A percentile compares a stretch with the other conserved stretches of the same genome.
Evolutionary conservation across 192 early-diverging fungal species (phyloP).

Genomic region (Mortierella alpina): DNA sequence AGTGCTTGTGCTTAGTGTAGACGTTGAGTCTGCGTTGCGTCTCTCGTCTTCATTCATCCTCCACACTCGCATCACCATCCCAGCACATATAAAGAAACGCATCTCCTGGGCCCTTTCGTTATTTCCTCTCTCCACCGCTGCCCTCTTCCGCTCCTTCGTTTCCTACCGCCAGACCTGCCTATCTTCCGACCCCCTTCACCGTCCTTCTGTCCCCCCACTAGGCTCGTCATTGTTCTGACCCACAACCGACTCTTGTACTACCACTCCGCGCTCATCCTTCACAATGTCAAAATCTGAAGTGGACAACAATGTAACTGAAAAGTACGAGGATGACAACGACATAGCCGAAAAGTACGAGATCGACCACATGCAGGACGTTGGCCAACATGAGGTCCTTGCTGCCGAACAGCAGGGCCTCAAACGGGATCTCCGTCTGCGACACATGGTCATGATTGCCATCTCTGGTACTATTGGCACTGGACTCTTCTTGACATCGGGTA

Average conservation of each 20-base stretch:
- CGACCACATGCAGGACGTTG: conserved; percentile 25
- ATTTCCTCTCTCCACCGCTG: too few relatives aligned
- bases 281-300: conserved; percentile 1
- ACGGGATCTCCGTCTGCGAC: conserved; percentile 66
- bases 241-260: background rate
- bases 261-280: background rate
- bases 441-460: conserved; percentile 80
- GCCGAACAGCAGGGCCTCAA: conserved; percentile 54
- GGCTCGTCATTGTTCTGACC: too few relatives aligned
- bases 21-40: too few relatives aligned
- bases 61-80: too few relatives aligned
- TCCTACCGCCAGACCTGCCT: too few relatives aligned
- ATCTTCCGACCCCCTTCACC: too few relatives aligned
- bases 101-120: too few relatives aligned
- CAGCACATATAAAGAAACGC: too few relatives aligned
- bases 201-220: too few relatives aligned
- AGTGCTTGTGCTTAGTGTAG: too few relatives aligned
- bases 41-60: too few relatives aligned
- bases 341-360: conserved; percentile 28
- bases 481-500: conserved; percentile 82
- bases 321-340: conserved; percentile 8
- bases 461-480: conserved; percentile 84
- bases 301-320: background rate
- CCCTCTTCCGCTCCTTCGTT: too few relatives aligned
- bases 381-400: conserved; percentile 63